Base-by-base conservation (phyloP, 768 basidiomycete genomes). In the Nidula microcarpa region DNA sequence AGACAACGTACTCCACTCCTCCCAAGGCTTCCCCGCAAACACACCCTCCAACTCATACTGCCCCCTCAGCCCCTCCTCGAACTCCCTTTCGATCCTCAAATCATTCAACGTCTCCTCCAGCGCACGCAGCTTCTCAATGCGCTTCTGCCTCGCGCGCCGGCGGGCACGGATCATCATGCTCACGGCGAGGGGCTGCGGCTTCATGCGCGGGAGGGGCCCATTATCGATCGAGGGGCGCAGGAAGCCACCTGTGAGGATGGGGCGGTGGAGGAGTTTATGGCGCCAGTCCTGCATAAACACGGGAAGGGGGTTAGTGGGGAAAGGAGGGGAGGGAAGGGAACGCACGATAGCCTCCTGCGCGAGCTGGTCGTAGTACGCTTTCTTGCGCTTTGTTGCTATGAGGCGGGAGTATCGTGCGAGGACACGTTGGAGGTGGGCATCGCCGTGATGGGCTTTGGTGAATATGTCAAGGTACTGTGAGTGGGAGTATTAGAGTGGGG, bases 111-210 rank as follows among this genome's bases (percentile, higher is more conserved):
- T 53, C 33, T 68, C 74, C 4, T 58, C 52, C 2, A 82, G 54
- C 11, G 63, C 57, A 3, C 57, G 63, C 7, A 67, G 63, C 48
- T 65, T 66, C 32, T 60, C 68, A n/a, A 75, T 57, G 4, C 89
- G 77, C 35, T 70, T 66, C 5, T 74, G 64, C n/a, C 74, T 61
- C 2, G 70, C 68, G 17, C 55, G 51, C 35, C 67, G 66, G 2
- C 82, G 72, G 30, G 71, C 70, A 7, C 70, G 64, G 34, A 95
- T 89, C 73, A 94, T 91, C 65, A 80, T 78, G 1, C 80, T 76
- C 44, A 94, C 79, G n/a, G 78, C 73, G 4, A 69, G 59, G 0
- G 95, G 94, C 56, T 96, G 92, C 0, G 90, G 91, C 39, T 78
- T 82, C 59, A 97, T 71, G 0, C 90, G 82, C 0, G 92, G 92